Evolutionary conservation across 2,329 filamentous ascomycete genomes (phyloP).

Genomic region (Neonectria hederae): DNA sequence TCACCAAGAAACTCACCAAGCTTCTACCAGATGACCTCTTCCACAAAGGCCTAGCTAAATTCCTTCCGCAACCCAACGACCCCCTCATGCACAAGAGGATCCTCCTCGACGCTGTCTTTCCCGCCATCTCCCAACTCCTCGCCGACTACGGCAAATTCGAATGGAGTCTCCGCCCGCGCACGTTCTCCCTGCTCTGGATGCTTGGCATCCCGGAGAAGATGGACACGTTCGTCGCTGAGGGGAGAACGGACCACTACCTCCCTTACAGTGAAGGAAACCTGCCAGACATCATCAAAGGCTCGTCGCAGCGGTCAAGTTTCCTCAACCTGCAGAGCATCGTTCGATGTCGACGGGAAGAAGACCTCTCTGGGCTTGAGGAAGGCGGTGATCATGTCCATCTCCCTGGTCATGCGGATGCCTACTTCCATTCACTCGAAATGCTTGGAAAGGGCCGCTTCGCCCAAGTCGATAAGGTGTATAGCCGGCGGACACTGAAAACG

Average conservation of each 20-base stretch:
- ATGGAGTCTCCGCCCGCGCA: constrained; percentile 6
- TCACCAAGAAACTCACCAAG: no score
- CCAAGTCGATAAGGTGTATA: background rate
- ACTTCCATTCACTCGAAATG: background rate
- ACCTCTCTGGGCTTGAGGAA: background rate
- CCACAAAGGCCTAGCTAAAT: no score
- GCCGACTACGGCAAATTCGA: constrained; percentile 1
- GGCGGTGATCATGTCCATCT: background rate
- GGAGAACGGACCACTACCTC: background rate
- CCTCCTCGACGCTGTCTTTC: no score
- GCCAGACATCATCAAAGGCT: constrained; percentile 3
- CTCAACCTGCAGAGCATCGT: constrained; percentile 1
- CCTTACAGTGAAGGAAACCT: background rate
- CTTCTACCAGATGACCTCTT: no score
- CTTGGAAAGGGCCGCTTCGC: background rate
- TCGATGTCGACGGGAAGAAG: background rate
- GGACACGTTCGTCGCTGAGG: background rate
- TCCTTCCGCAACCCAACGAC: no score
- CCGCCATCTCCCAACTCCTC: background rate
- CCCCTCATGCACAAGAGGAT: no score
- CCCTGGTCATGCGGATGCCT: background rate
- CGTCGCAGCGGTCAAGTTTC: background rate
- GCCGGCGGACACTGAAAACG: background rate
- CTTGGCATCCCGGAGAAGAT: background rate
- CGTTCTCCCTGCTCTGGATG: constrained; percentile 5